Conservation (phyloP, 306 rosid species). For the Medicago truncatula region DNA sequence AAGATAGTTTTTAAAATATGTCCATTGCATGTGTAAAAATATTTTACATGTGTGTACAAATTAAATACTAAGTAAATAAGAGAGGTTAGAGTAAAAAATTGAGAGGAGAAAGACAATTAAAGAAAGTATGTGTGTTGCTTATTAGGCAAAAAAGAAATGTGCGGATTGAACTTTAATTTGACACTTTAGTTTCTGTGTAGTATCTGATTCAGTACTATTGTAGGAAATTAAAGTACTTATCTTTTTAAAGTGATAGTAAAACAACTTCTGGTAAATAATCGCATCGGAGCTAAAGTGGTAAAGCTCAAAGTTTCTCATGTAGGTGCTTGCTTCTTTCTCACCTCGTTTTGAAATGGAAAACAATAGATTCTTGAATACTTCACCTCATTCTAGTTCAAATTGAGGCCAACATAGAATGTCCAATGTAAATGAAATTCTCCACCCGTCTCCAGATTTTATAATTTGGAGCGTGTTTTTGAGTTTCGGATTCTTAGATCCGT, state of each 20-base stretch:
- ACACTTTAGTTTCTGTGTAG: background rate
- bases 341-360: background rate
- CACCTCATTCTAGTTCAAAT: background rate
- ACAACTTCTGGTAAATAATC: background rate
- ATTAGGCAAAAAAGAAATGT: background rate
- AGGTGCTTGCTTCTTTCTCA: slow-evolving; percentile 14
- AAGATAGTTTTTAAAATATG: too few species aligned
- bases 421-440: background rate
- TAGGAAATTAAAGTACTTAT: background rate
- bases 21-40: too few species aligned
- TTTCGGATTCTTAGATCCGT: too few species aligned
- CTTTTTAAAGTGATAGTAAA: background rate
- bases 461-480: too few species aligned
- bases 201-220: background rate
- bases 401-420: background rate
- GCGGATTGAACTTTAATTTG: slow-evolving; percentile 1
- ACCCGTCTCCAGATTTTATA: too few species aligned
- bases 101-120: background rate
- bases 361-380: background rate
- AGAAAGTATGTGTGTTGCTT: background rate
- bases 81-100: too few species aligned
- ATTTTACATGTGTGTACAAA: too few species aligned
- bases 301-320: background rate
- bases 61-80: too few species aligned
- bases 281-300: slow-evolving; percentile 10